Evolutionary conservation across 257 asterid genomes (phyloP).

Genomic region (Knoxia roxburghii): DNA sequence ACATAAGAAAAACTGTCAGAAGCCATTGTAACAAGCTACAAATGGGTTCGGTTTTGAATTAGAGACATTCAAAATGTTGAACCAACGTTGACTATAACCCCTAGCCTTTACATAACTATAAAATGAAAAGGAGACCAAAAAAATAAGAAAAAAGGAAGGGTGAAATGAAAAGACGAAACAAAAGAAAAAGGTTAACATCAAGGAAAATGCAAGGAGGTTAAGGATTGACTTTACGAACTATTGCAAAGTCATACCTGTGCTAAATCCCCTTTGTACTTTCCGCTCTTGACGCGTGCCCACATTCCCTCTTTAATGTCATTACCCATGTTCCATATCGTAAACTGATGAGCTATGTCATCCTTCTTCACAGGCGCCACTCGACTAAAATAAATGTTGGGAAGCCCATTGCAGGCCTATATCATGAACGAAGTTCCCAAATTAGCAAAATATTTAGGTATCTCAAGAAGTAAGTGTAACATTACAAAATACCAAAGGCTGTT

Average conservation of each 20-base stretch:
- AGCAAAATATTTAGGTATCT: constrained; percentile 12
- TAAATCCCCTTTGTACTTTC: constrained; percentile 95
- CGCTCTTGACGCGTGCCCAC: constrained; percentile 97
- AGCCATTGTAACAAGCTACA: neutral
- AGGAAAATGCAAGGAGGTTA: neutral
- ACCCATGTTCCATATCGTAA: constrained; percentile 58
- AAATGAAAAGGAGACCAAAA: neutral
- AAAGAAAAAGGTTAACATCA: neutral
- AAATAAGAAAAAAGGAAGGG: neutral
- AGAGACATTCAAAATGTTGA: too few relatives aligned
- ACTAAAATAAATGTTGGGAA: constrained; percentile 58
- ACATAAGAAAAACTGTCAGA: neutral
- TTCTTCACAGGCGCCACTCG: constrained; percentile 51
- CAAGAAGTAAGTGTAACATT: neutral
- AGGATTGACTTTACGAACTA: neutral
- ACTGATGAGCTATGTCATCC: constrained; percentile 55
- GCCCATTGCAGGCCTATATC: constrained; percentile 80
- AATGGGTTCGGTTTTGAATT: too few relatives aligned
- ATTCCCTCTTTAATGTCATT: constrained; percentile 62
- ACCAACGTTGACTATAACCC: too few relatives aligned
- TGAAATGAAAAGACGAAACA: neutral
- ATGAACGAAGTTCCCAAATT: constrained; percentile 8
- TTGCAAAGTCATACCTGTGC: constrained; percentile 50
- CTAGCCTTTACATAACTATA: too few relatives aligned
- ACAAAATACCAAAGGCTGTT: constrained; percentile 6